phyloP scores from a whole-genome alignment of 805 yeast genomes.

The Pichia scutulata region DNA sequence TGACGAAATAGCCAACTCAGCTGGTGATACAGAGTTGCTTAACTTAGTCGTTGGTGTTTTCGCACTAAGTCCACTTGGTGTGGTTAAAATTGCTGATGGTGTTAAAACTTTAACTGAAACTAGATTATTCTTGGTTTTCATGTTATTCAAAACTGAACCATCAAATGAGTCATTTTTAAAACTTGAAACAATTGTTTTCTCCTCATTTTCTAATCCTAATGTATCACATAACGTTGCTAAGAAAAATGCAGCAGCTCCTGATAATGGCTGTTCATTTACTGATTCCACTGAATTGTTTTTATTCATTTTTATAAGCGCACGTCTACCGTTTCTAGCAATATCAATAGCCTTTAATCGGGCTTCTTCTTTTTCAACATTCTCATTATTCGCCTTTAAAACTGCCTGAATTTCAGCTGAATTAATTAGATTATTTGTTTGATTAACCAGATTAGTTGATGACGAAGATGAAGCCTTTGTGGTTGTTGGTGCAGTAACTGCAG shows the following conservation, averaged over 20 bases:
- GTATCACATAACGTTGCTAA: constrained; percentile 44
- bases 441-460: constrained; percentile 7
- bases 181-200: constrained; percentile 16
- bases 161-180: constrained; percentile 9
- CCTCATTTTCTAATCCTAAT: constrained; percentile 38
- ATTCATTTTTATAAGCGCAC: constrained; percentile 28
- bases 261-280: constrained; percentile 18
- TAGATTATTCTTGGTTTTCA: background rate
- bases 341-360: constrained; percentile 26
- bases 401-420: constrained; percentile 17
- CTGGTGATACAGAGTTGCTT: background rate
- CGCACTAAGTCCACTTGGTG: constrained; percentile 30
- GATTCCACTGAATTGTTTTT: background rate
- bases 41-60: constrained; percentile 23
- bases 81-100: constrained; percentile 33
- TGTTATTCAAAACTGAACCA: background rate
- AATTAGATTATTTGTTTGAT: background rate
- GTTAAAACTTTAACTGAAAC: constrained; percentile 19
- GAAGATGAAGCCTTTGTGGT: constrained; percentile 4
- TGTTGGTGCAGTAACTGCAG: constrained; percentile 6
- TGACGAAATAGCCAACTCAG: background rate
- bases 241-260: constrained; percentile 42
- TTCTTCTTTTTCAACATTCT: constrained; percentile 25
- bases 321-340: constrained; percentile 35
- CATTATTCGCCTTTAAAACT: constrained; percentile 25